phyloP scores from a whole-genome alignment of 768 basidiomycete species.

The Russula virescens region DNA sequence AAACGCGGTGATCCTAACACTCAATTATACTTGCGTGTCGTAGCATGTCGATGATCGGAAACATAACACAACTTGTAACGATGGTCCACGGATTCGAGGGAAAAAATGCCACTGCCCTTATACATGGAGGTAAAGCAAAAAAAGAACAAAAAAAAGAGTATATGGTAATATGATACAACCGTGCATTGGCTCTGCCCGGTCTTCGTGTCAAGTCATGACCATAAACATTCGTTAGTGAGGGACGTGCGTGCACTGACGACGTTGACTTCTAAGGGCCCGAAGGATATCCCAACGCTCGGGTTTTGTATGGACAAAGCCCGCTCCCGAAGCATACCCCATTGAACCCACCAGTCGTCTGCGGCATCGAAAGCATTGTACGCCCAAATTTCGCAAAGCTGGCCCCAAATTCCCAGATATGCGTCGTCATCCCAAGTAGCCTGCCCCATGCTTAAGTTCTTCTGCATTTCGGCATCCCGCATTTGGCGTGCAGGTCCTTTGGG shows the following conservation, averaged over 20 bases:
- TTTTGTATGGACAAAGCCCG: conserved; percentile 2
- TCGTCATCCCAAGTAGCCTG: conserved; percentile 16
- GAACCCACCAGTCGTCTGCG: conserved; percentile 25
- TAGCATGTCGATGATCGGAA: too few species aligned
- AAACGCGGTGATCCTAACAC: too few species aligned
- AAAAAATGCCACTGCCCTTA: too few species aligned
- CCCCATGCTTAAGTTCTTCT: background rate
- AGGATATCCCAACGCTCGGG: background rate
- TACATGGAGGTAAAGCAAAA: background rate
- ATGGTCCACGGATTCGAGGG: too few species aligned
- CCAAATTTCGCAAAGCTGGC: conserved; percentile 18
- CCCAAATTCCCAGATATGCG: conserved; percentile 19
- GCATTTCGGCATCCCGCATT: conserved; percentile 13
- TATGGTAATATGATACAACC: background rate
- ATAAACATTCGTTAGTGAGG: background rate
- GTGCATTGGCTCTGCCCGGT: background rate
- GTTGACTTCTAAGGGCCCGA: conserved; percentile 4
- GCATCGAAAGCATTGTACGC: conserved; percentile 23
- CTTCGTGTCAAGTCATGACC: background rate
- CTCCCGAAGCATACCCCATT: conserved; percentile 25
- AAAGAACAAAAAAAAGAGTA: background rate
- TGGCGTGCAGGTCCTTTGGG: conserved; percentile 19
- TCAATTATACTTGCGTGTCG: too few species aligned
- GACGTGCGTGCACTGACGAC: background rate
- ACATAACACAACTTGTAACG: too few species aligned